phyloP scores from a whole-genome alignment of 306 rosid genomes.

The Pachyrhizus erosus region DNA sequence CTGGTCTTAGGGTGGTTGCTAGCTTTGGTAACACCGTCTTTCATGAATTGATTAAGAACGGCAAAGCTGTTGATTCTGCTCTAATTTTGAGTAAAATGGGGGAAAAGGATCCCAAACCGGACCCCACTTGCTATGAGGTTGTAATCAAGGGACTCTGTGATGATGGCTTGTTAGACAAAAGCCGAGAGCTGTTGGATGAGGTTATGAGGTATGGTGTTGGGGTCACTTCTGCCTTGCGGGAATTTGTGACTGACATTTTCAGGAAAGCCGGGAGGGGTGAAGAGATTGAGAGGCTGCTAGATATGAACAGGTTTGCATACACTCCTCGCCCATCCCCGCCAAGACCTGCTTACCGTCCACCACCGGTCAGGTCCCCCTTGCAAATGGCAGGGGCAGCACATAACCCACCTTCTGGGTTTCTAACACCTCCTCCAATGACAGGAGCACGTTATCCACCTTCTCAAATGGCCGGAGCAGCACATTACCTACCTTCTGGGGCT shows the following conservation, averaged over 20 bases:
- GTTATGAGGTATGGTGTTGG: conserved; percentile 84
- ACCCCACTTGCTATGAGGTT: conserved; percentile 81
- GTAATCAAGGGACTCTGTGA: conserved; percentile 85
- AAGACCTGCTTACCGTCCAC: conserved; percentile 50
- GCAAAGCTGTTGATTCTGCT: conserved; percentile 71
- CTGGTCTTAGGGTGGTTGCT: conserved; percentile 87
- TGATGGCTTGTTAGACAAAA: conserved; percentile 61
- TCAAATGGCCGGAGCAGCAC: conserved; percentile 19
- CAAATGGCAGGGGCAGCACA: conserved; percentile 29
- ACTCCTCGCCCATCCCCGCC: conserved; percentile 47
- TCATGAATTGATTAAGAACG: conserved; percentile 74
- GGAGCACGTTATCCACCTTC: conserved; percentile 40
- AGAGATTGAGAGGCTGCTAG: conserved; percentile 75
- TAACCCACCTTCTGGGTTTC: conserved; percentile 24
- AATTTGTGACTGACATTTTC: conserved; percentile 58
- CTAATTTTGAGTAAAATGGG: conserved; percentile 90
- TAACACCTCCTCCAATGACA: conserved; percentile 45
- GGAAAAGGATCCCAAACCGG: conserved; percentile 92
- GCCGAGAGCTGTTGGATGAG: conserved; percentile 67
- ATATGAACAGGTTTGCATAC: conserved; percentile 53
- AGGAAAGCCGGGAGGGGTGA: conserved; percentile 68
- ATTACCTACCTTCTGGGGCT: conserved; percentile 30
- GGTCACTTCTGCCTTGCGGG: conserved; percentile 66
- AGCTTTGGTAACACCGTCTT: conserved; percentile 78
- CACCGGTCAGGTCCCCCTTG: conserved; percentile 39